Evolutionary conservation across 2,329 filamentous ascomycete species (phyloP).

Genomic region (Aspergillus phoenicis): DNA sequence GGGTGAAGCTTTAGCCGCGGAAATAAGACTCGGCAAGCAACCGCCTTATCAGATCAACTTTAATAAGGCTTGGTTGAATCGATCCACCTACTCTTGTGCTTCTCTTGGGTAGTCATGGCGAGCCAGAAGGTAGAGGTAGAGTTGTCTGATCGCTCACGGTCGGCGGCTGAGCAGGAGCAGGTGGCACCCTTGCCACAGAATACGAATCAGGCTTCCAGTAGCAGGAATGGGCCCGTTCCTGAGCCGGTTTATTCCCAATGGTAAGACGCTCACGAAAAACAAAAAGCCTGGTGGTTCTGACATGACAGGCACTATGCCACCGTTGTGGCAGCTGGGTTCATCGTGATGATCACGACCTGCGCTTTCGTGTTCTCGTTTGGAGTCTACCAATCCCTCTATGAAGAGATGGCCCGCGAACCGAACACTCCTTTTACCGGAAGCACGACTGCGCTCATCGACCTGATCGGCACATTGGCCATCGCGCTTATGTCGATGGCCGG

Average conservation of each 20-base stretch:
- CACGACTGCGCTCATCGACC: slow-evolving; percentile 40
- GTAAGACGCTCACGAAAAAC: background rate
- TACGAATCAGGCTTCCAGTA: background rate
- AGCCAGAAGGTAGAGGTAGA: background rate
- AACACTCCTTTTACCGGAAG: slow-evolving; percentile 39
- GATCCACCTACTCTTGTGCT: no score
- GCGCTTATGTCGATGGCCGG: slow-evolving; percentile 44
- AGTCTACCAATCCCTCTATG: slow-evolving; percentile 46
- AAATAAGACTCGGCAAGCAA: background rate
- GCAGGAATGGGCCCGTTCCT: background rate
- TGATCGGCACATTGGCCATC: slow-evolving; percentile 43
- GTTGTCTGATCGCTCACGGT: background rate
- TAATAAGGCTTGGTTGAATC: background rate
- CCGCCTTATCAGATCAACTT: slow-evolving; percentile 1
- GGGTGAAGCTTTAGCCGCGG: slow-evolving; percentile 2
- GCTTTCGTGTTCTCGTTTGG: slow-evolving; percentile 46
- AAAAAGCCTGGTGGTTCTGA: background rate
- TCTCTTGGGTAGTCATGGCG: background rate
- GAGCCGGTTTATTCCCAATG: background rate
- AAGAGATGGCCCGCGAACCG: slow-evolving; percentile 32
- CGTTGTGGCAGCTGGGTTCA: slow-evolving; percentile 29
- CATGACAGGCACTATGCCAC: slow-evolving; percentile 13
- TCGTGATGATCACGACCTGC: slow-evolving; percentile 41
- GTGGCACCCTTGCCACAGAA: background rate
- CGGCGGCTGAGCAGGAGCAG: background rate